phyloP scores from a whole-genome alignment of 345 rosid genomes.

The Syzygium oleosum region DNA sequence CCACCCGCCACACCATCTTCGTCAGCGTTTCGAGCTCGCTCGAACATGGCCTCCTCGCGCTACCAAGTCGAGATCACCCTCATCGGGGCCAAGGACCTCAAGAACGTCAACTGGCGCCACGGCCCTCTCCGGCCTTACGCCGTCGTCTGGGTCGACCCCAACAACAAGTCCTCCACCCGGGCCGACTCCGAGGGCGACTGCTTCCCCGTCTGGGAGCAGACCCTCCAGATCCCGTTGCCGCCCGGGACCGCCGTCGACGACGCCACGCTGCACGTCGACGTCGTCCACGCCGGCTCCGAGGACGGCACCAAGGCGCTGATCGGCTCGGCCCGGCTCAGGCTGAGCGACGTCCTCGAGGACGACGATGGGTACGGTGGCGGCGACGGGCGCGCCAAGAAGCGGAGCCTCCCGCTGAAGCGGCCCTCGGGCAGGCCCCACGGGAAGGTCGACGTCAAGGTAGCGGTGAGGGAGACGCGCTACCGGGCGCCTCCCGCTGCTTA shows the following conservation, averaged over 20 bases:
- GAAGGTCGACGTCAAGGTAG: slow-evolving; percentile 51
- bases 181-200: slow-evolving; percentile 65
- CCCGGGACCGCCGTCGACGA: slow-evolving; percentile 30
- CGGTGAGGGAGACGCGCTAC: slow-evolving; percentile 23
- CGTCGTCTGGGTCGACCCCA: slow-evolving; percentile 65
- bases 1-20: too few relatives aligned
- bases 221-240: slow-evolving; percentile 33
- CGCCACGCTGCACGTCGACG: slow-evolving; percentile 41
- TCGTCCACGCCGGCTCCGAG: slow-evolving; percentile 63
- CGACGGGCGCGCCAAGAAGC: slow-evolving; percentile 7
- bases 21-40: too few relatives aligned
- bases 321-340: slow-evolving; percentile 61
- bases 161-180: slow-evolving; percentile 40
- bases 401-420: slow-evolving; percentile 56
- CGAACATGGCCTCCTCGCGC: slow-evolving; percentile 3
- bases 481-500: slow-evolving; percentile 16
- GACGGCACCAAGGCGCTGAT: slow-evolving; percentile 64
- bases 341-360: slow-evolving; percentile 42
- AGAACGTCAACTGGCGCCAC: slow-evolving; percentile 88
- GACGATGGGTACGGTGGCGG: slow-evolving; percentile 49
- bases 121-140: slow-evolving; percentile 61
- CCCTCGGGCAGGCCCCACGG: slow-evolving; percentile 95
- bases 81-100: slow-evolving; percentile 58
- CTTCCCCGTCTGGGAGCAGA: slow-evolving; percentile 56
- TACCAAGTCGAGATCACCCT: slow-evolving; percentile 47